phyloP scores from a whole-genome alignment of 2,329 filamentous ascomycete genomes.

The Coniella vitis region DNA sequence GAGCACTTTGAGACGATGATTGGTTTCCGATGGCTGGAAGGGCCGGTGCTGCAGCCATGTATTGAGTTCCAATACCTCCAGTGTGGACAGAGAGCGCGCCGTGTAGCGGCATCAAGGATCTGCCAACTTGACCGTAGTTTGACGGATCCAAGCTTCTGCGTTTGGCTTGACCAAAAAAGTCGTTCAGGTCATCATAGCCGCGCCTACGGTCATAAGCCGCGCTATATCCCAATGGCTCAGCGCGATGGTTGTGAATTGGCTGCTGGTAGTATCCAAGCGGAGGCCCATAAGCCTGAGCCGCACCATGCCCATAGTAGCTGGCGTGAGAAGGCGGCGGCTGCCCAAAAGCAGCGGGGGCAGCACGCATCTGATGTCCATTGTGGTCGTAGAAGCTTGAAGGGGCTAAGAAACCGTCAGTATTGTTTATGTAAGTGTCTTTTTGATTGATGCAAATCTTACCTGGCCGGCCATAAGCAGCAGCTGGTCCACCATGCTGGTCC shows the following conservation, averaged over 20 bases:
- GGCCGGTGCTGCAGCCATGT: slow-evolving; percentile 39
- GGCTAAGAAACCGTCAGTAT: no score
- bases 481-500: slow-evolving; percentile 45
- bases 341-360: slow-evolving; percentile 45
- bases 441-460: no score
- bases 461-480: slow-evolving; percentile 44
- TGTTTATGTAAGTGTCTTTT: no score
- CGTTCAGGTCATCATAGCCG: slow-evolving; percentile 80
- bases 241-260: slow-evolving; percentile 42
- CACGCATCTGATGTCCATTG: slow-evolving; percentile 52
- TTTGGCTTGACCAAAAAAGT: slow-evolving; percentile 92
- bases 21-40: slow-evolving; percentile 49
- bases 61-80: slow-evolving; percentile 46
- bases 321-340: slow-evolving; percentile 45
- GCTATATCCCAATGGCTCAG: slow-evolving; percentile 60
- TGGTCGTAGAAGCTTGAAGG: slow-evolving; percentile 58
- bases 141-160: slow-evolving; percentile 81
- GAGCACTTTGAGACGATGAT: slow-evolving; percentile 48
- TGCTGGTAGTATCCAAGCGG: slow-evolving; percentile 70
- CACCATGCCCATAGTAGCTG: slow-evolving; percentile 55
- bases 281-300: slow-evolving; percentile 32
- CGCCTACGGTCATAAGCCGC: slow-evolving; percentile 67
- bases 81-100: slow-evolving; percentile 58
- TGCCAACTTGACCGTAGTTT: slow-evolving; percentile 87
- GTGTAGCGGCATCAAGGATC: slow-evolving; percentile 77